A percentile compares a stretch with the other conserved stretches of the same genome.
Evolutionary conservation across 1,284 basidiomycete genomes (phyloP).

Genomic region (Cystobasidium sp.): DNA sequence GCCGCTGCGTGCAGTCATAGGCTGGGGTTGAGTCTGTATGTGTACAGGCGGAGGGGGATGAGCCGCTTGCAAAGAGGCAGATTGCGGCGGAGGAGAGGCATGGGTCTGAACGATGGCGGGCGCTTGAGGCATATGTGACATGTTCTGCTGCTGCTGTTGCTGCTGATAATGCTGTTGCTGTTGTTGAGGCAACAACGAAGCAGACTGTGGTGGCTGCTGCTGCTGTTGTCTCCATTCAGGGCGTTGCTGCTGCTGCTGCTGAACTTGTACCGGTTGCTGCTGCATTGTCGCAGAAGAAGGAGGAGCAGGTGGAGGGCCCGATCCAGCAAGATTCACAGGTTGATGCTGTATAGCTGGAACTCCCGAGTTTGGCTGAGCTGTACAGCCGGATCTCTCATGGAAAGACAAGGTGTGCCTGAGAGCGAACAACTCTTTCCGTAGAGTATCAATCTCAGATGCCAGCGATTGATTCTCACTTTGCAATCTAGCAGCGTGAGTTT

Average conservation of each 20-base stretch:
- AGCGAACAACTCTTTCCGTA: conserved; percentile 42
- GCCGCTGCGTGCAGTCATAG: neutral
- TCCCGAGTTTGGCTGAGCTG: neutral
- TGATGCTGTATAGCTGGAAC: neutral
- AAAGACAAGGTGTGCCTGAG: conserved; percentile 36
- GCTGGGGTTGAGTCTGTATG: conserved; percentile 35
- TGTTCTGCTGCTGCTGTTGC: neutral
- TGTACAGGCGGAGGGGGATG: conserved; percentile 11
- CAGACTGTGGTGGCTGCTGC: neutral
- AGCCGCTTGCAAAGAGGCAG: neutral
- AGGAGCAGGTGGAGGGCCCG: neutral
- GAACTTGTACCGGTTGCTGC: neutral
- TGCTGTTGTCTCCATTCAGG: conserved; percentile 6
- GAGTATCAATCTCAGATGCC: conserved; percentile 24
- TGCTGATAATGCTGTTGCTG: conserved; percentile 7
- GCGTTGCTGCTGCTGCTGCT: conserved; percentile 15
- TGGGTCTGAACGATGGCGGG: conserved; percentile 14
- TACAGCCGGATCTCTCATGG: conserved; percentile 40
- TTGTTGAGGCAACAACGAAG: neutral
- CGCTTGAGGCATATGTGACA: conserved; percentile 1
- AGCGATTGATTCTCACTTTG: conserved; percentile 39
- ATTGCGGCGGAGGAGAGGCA: neutral
- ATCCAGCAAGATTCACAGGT: neutral
- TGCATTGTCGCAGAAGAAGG: neutral
- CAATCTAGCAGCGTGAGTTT: conserved; percentile 38